Percentiles rank a stretch among this genome's conserved stretches.
Conservation (phyloP, 305 asterid genomes). For the Fraxinus xanthoxyloides region DNA sequence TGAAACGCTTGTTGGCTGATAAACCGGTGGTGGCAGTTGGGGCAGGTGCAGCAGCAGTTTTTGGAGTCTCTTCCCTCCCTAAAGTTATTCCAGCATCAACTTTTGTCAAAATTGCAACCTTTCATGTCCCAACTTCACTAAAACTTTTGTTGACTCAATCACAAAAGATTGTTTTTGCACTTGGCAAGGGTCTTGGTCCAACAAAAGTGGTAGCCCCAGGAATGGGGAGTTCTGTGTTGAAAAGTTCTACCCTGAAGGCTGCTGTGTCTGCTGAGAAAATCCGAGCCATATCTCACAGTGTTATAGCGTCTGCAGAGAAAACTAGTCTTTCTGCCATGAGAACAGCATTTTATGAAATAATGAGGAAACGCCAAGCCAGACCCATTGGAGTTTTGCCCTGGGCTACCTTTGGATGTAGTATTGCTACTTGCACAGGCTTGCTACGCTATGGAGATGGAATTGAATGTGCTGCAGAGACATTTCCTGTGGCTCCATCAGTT, state of each 20-base stretch:
- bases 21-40: constrained; percentile 90
- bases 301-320: constrained; percentile 81
- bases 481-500: constrained; percentile 79
- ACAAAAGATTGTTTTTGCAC: constrained; percentile 52
- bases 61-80: constrained; percentile 80
- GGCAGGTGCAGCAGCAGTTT: constrained; percentile 88
- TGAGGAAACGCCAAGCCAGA: constrained; percentile 62
- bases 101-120: constrained; percentile 59
- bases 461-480: constrained; percentile 84
- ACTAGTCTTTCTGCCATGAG: constrained; percentile 89
- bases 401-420: constrained; percentile 83
- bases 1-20: constrained; percentile 44
- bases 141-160: constrained; percentile 56
- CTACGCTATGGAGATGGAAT: constrained; percentile 81
- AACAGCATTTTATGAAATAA: constrained; percentile 80
- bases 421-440: constrained; percentile 73
- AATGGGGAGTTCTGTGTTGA: constrained; percentile 45
- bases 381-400: constrained; percentile 65
- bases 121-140: constrained; percentile 66
- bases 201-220: constrained; percentile 51
- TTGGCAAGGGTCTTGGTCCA: constrained; percentile 58
- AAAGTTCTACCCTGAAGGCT: constrained; percentile 59
- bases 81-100: constrained; percentile 80
- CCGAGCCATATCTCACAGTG: constrained; percentile 65
- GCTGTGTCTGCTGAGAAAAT: constrained; percentile 74